Conservation (phyloP, 345 rosid genomes). For the Toxicodendron radicans region DNA sequence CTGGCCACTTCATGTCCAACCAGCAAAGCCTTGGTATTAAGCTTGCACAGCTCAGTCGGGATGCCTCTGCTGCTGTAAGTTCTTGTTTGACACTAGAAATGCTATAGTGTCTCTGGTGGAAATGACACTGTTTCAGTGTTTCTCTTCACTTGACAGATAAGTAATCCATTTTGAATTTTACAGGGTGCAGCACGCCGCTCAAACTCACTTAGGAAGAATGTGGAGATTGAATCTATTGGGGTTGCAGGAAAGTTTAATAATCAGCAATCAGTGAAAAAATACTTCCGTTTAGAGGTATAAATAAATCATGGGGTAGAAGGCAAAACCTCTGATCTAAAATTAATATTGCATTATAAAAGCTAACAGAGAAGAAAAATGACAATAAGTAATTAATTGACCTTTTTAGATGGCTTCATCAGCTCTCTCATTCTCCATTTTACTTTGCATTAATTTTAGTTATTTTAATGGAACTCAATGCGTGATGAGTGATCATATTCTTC, state of each 20-base stretch:
- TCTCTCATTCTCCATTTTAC: background rate
- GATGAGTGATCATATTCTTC: background rate
- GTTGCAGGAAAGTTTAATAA: slow-evolving; percentile 37
- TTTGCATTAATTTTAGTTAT: background rate
- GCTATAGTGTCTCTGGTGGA: slow-evolving; percentile 1
- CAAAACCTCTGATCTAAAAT: background rate
- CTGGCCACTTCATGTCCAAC: slow-evolving; percentile 56
- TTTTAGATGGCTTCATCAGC: background rate
- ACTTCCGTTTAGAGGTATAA: slow-evolving; percentile 43
- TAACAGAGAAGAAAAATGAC: background rate
- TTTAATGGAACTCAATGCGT: background rate
- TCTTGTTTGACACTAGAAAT: background rate
- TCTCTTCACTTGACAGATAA: background rate
- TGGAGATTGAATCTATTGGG: slow-evolving; percentile 50
- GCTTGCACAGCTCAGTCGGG: slow-evolving; percentile 64
- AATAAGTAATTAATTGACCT: background rate
- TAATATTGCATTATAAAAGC: background rate
- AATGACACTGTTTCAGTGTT: background rate
- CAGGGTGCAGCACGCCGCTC: slow-evolving; percentile 64
- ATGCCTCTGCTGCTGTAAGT: slow-evolving; percentile 79
- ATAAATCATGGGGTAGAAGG: background rate
- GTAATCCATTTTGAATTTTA: background rate
- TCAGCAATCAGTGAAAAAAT: slow-evolving; percentile 36
- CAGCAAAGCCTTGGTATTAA: slow-evolving; percentile 65
- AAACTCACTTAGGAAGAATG: slow-evolving; percentile 44